A percentile compares a stretch with the other conserved stretches of the same genome.
Evolutionary conservation across 116 monocot genomes (phyloP).

Genomic region (Iris pallida): DNA sequence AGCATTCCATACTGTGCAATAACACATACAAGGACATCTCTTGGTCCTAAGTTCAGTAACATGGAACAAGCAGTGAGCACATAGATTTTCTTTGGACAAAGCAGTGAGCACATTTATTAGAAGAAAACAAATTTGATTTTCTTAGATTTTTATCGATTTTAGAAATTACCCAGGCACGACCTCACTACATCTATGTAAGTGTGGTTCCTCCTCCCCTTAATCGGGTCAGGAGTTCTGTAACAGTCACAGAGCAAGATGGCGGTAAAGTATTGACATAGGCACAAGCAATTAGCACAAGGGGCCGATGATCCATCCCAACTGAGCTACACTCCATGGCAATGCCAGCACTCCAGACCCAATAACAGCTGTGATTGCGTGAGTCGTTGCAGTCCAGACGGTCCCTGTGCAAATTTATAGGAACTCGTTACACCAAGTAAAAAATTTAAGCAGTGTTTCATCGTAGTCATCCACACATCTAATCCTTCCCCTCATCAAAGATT

Average conservation of each 20-base stretch:
- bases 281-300: background rate
- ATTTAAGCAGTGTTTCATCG: too few relatives aligned
- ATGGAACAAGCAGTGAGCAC: too few relatives aligned
- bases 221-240: conserved; percentile 45
- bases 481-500: too few relatives aligned
- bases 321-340: conserved; percentile 12
- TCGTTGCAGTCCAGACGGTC: conserved; percentile 1
- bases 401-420: background rate
- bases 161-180: conserved; percentile 34
- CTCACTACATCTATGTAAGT: conserved; percentile 60
- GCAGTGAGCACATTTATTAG: background rate
- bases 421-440: too few relatives aligned
- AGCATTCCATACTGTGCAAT: conserved; percentile 33
- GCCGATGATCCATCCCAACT: conserved; percentile 11
- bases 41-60: conserved; percentile 9
- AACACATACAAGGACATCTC: conserved; percentile 38
- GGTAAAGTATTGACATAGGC: background rate
- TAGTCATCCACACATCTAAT: too few relatives aligned
- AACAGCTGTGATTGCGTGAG: conserved; percentile 12
- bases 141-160: background rate
- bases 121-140: background rate
- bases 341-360: conserved; percentile 9
- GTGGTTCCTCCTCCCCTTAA: conserved; percentile 43
- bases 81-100: background rate
- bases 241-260: background rate